These are phyloP conservation scores for Pterocarpus santalinus DNA, from an alignment of 306 rosid genomes.

Conservation along the genomic window DNA sequence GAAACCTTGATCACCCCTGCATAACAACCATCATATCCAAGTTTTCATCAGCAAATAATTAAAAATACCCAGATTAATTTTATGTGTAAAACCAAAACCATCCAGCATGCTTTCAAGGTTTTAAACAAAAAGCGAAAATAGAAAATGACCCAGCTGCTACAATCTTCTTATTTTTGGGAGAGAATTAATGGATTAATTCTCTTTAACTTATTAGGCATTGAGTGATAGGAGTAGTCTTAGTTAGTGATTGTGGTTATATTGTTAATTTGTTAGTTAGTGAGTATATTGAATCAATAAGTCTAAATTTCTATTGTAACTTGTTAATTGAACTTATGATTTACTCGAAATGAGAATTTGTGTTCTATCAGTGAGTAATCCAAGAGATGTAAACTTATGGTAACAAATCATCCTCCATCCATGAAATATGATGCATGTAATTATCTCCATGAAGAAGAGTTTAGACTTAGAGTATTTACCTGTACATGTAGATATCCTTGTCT, in stretches of 20 bases:
- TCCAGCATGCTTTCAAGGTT: neutral
- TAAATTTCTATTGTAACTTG: no score
- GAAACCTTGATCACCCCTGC: slow-evolving; percentile 64
- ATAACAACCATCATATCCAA: slow-evolving; percentile 3
- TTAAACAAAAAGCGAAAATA: neutral
- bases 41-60: neutral
- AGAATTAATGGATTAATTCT: neutral
- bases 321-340: no score
- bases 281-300: no score
- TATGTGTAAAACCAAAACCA: neutral
- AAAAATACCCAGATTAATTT: neutral
- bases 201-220: no score
- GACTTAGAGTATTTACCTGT: slow-evolving; percentile 49
- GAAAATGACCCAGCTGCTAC: neutral
- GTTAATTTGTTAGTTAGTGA: neutral
- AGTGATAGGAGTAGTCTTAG: neutral
- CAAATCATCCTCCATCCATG: neutral
- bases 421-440: neutral
- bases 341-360: no score
- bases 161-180: neutral
- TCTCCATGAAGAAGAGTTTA: neutral
- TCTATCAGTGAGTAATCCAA: neutral
- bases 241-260: no score
- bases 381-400: neutral
- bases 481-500: slow-evolving; percentile 65